Evolutionary conservation across 1,284 basidiomycete genomes (phyloP).

Genomic region (Moesziomyces antarcticus): DNA sequence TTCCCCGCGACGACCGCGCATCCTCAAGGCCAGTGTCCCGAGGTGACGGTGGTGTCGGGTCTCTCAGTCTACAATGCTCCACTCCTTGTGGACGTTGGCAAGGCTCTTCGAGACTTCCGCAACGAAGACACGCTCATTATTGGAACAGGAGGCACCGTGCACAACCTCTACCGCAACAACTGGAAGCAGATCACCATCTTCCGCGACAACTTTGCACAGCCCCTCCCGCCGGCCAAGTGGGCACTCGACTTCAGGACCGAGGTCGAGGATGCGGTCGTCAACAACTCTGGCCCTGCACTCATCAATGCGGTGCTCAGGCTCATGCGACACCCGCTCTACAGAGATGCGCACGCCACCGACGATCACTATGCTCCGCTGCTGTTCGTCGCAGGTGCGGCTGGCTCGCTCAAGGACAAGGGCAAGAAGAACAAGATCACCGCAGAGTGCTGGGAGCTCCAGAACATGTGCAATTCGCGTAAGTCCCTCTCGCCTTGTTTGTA

Average conservation of each 20-base stretch:
- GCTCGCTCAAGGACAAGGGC: slow-evolving; percentile 41
- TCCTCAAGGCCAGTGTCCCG: slow-evolving; percentile 50
- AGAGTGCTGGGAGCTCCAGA: slow-evolving; percentile 59
- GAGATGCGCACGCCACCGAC: slow-evolving; percentile 61
- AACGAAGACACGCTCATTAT: slow-evolving; percentile 50
- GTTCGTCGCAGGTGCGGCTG: slow-evolving; percentile 58
- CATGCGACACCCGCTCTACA: slow-evolving; percentile 56
- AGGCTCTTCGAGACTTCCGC: slow-evolving; percentile 48
- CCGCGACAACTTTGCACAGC: slow-evolving; percentile 56
- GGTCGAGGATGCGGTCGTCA: slow-evolving; percentile 45
- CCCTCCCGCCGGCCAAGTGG: slow-evolving; percentile 52
- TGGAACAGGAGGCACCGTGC: slow-evolving; percentile 58
- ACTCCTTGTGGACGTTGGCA: slow-evolving; percentile 51
- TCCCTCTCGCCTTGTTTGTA: not conserved
- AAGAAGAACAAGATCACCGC: slow-evolving; percentile 52
- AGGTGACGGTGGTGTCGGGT: slow-evolving; percentile 43
- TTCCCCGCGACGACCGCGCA: slow-evolving; percentile 36
- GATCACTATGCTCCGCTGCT: slow-evolving; percentile 56
- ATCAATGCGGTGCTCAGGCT: slow-evolving; percentile 47
- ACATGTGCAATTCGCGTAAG: slow-evolving; percentile 51
- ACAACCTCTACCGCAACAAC: slow-evolving; percentile 61
- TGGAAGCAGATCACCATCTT: slow-evolving; percentile 46
- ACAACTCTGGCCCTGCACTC: slow-evolving; percentile 48
- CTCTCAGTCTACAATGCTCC: slow-evolving; percentile 53
- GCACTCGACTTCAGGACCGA: slow-evolving; percentile 58